Evolutionary conservation across 139 green algal species (phyloP), one percentile per base, ranked within the genome.

Genomic region (Auxenochlorella pyrenoidosa): DNA sequence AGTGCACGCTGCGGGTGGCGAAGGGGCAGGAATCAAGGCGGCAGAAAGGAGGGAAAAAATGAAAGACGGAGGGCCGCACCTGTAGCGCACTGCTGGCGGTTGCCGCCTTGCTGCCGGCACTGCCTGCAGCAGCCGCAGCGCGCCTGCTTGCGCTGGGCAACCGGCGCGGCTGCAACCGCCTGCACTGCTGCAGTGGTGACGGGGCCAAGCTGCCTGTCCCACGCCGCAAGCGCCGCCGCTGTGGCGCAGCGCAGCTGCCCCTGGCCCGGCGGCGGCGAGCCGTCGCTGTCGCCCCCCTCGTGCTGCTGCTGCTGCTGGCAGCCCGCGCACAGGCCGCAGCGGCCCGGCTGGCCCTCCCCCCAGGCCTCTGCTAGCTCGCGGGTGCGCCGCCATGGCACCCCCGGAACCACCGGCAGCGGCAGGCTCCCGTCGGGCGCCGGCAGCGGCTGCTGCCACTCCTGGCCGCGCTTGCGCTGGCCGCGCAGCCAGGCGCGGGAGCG

Each of bases 151-250:
- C 36, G 80, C 63, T 85, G 80, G 1, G 80, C 59, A 15, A 28
- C 16, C 0, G 80, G 80, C 63, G 77, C 41, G 6, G 40, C 30
- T 21, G 63, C 80, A 30, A 85, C 12, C 1, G 40, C 43, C 24
- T 24, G 36, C 40, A 51, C 80, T 2, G 80, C 80, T 3, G 80
- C 80, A 1, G 13, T 21, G 63, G 80, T 85, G 80, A 85, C 80
- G n/a, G 80, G 80, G 2, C 80, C 80, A 41, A 85, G 80, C 63
- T 85, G 80, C 18, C 80, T 26, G 63, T 85, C 60, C 80, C 80
- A 85, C 3, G 80, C 41, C 28, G 43, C 40, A 30, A 85, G 60
- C 0, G 60, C 80, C 19, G 80, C 40, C 2, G 80, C 80, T 26
- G 80, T 41, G 1, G 43, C 10, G 43, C 80, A 85, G 8, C 80